Conservation (phyloP, 2,329 filamentous ascomycete genomes). For the Neocatenulostroma microsporum region DNA sequence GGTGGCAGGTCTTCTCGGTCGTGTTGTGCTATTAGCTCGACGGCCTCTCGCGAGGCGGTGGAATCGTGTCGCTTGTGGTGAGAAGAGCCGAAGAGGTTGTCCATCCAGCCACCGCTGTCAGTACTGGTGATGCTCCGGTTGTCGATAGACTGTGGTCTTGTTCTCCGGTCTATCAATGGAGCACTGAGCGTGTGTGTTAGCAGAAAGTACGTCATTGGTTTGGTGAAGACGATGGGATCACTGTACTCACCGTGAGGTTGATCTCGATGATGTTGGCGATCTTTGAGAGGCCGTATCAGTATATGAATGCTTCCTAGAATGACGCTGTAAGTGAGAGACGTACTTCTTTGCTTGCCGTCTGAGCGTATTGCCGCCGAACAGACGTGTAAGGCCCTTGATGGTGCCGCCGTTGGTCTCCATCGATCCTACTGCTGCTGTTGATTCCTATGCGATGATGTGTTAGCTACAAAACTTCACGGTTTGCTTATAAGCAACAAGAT, state of each 20-base stretch:
- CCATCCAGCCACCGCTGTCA: slow-evolving; percentile 23
- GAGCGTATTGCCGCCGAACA: slow-evolving; percentile 25
- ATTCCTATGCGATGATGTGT: too few species aligned
- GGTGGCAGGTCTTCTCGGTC: slow-evolving; percentile 27
- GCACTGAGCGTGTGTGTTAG: slow-evolving; percentile 1
- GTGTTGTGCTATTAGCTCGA: slow-evolving; percentile 26
- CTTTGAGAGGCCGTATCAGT: too few species aligned
- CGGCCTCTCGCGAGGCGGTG: slow-evolving; percentile 19
- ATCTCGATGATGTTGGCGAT: slow-evolving; percentile 20
- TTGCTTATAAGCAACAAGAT: too few species aligned
- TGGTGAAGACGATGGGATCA: too few species aligned
- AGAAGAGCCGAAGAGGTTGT: slow-evolving; percentile 7
- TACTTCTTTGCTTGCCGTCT: not conserved
- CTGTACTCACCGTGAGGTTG: slow-evolving; percentile 15
- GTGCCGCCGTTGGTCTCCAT: slow-evolving; percentile 11
- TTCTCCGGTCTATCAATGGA: slow-evolving; percentile 7
- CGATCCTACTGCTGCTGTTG: too few species aligned
- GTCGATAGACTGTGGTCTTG: slow-evolving; percentile 22
- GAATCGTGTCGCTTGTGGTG: slow-evolving; percentile 15
- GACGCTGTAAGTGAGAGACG: not conserved
- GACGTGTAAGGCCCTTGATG: slow-evolving; percentile 19
- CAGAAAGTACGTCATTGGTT: not conserved
- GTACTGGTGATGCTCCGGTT: slow-evolving; percentile 18
- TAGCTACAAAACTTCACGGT: too few species aligned
- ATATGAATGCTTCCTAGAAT: not conserved